These are phyloP conservation scores for Acacia crassicarpa DNA, from an alignment of 306 rosid species.

Conservation along the genomic window DNA sequence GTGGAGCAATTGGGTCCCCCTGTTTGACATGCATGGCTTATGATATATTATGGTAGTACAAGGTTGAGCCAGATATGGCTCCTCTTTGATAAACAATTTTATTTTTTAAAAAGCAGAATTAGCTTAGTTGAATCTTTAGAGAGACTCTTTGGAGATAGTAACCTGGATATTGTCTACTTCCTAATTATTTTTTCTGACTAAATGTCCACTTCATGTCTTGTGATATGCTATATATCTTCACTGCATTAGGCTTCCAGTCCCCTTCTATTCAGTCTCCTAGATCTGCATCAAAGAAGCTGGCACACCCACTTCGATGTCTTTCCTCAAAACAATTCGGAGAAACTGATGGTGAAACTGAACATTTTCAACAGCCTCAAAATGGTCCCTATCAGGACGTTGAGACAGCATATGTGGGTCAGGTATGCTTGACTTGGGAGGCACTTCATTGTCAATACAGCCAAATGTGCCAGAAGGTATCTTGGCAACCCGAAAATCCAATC, in stretches of 20 bases:
- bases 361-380: slow-evolving; percentile 62
- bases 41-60: background rate
- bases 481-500: slow-evolving; percentile 75
- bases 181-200: background rate
- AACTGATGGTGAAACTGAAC: slow-evolving; percentile 71
- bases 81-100: background rate
- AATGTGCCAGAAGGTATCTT: slow-evolving; percentile 67
- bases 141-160: background rate
- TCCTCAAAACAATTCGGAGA: slow-evolving; percentile 80
- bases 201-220: slow-evolving; percentile 8
- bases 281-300: slow-evolving; percentile 75
- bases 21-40: background rate
- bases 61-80: background rate
- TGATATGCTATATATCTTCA: slow-evolving; percentile 19
- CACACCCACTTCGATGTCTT: slow-evolving; percentile 93
- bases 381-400: slow-evolving; percentile 72
- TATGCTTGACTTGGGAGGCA: slow-evolving; percentile 96
- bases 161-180: background rate
- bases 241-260: slow-evolving; percentile 48
- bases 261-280: slow-evolving; percentile 72
- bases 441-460: slow-evolving; percentile 94
- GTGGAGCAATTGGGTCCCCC: background rate
- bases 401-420: slow-evolving; percentile 86
- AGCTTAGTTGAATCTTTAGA: background rate
- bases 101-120: background rate